These are phyloP conservation scores for Dioscorea cayenensis DNA, from an alignment of 116 monocot species.

Conservation along the genomic window DNA sequence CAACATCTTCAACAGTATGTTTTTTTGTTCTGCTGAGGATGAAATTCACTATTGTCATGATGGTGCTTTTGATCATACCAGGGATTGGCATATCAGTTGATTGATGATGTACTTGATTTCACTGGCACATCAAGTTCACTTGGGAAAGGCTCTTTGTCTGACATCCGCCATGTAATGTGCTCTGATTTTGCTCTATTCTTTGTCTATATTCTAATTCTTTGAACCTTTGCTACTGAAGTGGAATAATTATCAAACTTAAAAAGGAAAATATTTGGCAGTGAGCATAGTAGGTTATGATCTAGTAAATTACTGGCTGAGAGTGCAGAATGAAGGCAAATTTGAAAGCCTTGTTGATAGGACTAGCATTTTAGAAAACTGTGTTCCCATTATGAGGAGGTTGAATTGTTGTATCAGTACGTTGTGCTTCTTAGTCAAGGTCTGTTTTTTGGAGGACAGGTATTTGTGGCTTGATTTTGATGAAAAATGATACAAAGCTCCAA, in stretches of 20 bases:
- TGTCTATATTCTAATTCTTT: no score
- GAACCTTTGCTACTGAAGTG: not conserved
- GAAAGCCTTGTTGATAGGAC: no score
- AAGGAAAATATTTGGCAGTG: not conserved
- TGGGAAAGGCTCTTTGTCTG: conserved; percentile 88
- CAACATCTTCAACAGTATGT: not conserved
- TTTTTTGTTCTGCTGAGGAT: not conserved
- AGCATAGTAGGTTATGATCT: not conserved
- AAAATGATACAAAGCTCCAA: no score
- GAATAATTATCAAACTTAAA: not conserved
- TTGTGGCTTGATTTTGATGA: no score
- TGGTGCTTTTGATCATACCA: conserved; percentile 11
- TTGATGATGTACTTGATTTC: conserved; percentile 97
- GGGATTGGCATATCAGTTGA: conserved; percentile 95
- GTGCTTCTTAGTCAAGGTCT: no score
- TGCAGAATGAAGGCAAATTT: no score
- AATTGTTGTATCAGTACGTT: no score
- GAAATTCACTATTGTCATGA: not conserved
- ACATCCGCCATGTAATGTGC: conserved; percentile 79
- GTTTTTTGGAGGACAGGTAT: no score
- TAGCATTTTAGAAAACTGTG: no score
- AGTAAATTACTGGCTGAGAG: not conserved
- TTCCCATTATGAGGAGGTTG: no score
- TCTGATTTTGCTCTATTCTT: not conserved
- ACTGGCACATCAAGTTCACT: conserved; percentile 77